Percentiles rank a stretch among this genome's conserved stretches.
Conservation (phyloP, 2,329 filamentous ascomycete genomes). For the Penicillium sp. region DNA sequence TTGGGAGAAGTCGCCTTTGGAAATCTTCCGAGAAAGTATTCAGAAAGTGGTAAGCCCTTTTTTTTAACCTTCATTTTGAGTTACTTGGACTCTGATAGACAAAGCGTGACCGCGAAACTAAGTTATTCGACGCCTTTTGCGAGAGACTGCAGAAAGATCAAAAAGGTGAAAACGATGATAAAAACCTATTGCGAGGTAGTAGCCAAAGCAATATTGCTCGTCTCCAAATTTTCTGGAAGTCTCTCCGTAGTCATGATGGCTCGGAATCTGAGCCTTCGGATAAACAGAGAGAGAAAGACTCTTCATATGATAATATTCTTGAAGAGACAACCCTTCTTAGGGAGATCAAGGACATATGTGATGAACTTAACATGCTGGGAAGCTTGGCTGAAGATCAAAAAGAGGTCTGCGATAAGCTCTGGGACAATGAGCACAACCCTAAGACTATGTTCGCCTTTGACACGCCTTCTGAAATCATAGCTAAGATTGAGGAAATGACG, state of each 20-base stretch:
- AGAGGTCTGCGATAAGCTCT: slow-evolving; percentile 13
- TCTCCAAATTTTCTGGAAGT: background rate
- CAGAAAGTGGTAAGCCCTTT: slow-evolving; percentile 8
- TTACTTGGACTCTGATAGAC: background rate
- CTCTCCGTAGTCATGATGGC: background rate
- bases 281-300: background rate
- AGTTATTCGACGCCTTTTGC: slow-evolving; percentile 6
- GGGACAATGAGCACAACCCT: background rate
- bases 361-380: slow-evolving; percentile 23
- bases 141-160: background rate
- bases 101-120: slow-evolving; percentile 6
- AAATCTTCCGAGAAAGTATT: slow-evolving; percentile 14
- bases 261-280: too few relatives aligned
- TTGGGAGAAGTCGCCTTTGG: slow-evolving; percentile 10
- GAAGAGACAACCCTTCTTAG: slow-evolving; percentile 15
- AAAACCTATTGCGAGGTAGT: background rate
- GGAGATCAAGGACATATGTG: slow-evolving; percentile 22
- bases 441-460: background rate
- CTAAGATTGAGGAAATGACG: slow-evolving; percentile 15
- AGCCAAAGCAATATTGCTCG: background rate
- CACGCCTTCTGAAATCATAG: background rate
- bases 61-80: background rate
- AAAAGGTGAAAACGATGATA: background rate
- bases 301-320: slow-evolving; percentile 10
- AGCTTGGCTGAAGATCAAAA: slow-evolving; percentile 16